Evolutionary conservation across 345 rosid species (phyloP).

Genomic region (Erucastrum elatum): DNA sequence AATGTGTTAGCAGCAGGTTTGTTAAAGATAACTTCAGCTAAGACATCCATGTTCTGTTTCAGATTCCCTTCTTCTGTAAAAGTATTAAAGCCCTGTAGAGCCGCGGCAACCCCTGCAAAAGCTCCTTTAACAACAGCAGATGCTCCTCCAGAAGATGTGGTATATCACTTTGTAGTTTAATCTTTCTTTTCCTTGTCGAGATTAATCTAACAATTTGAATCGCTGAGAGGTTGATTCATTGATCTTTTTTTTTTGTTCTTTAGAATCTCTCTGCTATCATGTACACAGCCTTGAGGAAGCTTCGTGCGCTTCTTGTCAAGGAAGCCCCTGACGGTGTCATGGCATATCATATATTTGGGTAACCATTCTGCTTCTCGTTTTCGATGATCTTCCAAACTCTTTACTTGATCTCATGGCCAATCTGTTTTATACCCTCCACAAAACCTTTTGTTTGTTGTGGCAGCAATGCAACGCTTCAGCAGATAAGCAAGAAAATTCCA

Average conservation of each 20-base stretch:
- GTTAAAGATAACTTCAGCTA: slow-evolving; percentile 20
- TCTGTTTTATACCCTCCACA: not conserved
- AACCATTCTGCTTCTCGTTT: slow-evolving; percentile 21
- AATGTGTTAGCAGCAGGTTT: not conserved
- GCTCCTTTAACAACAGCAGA: slow-evolving; percentile 46
- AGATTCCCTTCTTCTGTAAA: slow-evolving; percentile 76
- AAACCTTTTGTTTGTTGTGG: slow-evolving; percentile 20
- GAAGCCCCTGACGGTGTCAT: slow-evolving; percentile 84
- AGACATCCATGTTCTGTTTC: slow-evolving; percentile 25
- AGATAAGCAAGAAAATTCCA: slow-evolving; percentile 72
- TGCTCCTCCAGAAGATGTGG: slow-evolving; percentile 65
- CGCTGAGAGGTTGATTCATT: slow-evolving; percentile 16
- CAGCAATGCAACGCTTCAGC: slow-evolving; percentile 81
- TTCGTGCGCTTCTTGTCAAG: slow-evolving; percentile 72
- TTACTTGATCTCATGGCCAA: slow-evolving; percentile 15
- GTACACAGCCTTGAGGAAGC: slow-evolving; percentile 67
- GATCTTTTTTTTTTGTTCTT: not conserved
- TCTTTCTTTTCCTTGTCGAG: slow-evolving; percentile 10
- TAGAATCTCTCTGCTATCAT: slow-evolving; percentile 78
- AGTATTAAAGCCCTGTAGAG: slow-evolving; percentile 57
- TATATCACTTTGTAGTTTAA: slow-evolving; percentile 37
- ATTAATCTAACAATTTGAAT: slow-evolving; percentile 7
- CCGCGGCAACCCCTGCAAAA: slow-evolving; percentile 66
- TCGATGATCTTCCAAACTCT: slow-evolving; percentile 7
- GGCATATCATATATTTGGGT: slow-evolving; percentile 97